Percentiles rank a stretch among this genome's conserved stretches.
Conservation (phyloP, 352 stramenopile genomes). For the Albugo laibachii region DNA sequence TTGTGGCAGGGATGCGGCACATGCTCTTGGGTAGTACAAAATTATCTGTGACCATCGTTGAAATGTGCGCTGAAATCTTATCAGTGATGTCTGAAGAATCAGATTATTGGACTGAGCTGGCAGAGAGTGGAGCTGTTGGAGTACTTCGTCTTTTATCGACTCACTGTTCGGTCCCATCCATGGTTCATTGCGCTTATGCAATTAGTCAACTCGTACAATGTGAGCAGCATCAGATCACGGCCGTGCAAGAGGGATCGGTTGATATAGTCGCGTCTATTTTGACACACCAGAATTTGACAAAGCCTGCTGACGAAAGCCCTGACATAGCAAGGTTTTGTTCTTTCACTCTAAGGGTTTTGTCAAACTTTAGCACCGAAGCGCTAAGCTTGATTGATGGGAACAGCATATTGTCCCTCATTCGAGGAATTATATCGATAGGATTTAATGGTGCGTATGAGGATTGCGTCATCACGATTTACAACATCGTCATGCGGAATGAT, state of each 20-base stretch:
- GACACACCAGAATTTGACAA: slow-evolving; percentile 1
- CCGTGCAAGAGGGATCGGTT: slow-evolving; percentile 36
- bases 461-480: slow-evolving; percentile 52
- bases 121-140: slow-evolving; percentile 25
- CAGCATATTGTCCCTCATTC: slow-evolving; percentile 29
- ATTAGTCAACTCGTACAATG: slow-evolving; percentile 42
- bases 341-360: slow-evolving; percentile 48
- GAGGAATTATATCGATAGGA: slow-evolving; percentile 15
- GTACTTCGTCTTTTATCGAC: slow-evolving; percentile 27
- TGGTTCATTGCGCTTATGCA: slow-evolving; percentile 34
- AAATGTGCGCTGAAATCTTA: slow-evolving; percentile 42
- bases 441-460: slow-evolving; percentile 28
- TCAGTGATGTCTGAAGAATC: slow-evolving; percentile 47
- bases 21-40: slow-evolving; percentile 15
- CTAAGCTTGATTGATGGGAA: slow-evolving; percentile 25
- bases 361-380: slow-evolving; percentile 24
- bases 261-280: slow-evolving; percentile 28
- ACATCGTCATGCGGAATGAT: slow-evolving; percentile 32
- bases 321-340: slow-evolving; percentile 37
- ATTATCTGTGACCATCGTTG: slow-evolving; percentile 16
- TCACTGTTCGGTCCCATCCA: slow-evolving; percentile 10
- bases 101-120: slow-evolving; percentile 23
- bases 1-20: slow-evolving; percentile 22
- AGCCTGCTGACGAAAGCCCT: slow-evolving; percentile 2
- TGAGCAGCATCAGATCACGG: slow-evolving; percentile 16